Conservation (phyloP, 495 filamentous ascomycete genomes). For the Rostrohypoxylon terebratum region DNA sequence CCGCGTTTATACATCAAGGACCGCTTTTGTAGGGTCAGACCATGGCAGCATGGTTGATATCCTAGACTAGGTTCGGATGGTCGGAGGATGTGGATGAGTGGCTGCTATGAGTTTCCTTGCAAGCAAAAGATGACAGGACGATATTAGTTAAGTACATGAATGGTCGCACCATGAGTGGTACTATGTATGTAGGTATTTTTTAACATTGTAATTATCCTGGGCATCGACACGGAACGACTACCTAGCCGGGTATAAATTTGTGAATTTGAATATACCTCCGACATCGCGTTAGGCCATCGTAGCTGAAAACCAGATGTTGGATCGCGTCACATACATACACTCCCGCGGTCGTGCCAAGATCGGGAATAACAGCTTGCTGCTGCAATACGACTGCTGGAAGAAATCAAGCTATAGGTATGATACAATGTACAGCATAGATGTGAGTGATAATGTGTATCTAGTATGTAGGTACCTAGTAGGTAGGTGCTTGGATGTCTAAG, state of each 20-base stretch:
- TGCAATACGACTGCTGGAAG: not conserved
- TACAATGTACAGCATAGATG: not conserved
- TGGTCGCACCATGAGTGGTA: not conserved
- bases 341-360: conserved; percentile 4
- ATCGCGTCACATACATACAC: not conserved
- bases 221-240: not conserved
- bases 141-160: conserved; percentile 3
- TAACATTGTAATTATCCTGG: not conserved
- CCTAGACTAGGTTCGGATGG: not conserved
- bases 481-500: too few species aligned
- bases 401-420: not conserved
- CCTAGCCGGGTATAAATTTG: not conserved
- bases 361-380: not conserved
- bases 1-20: not conserved
- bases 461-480: not conserved
- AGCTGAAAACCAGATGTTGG: not conserved
- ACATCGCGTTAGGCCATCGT: not conserved
- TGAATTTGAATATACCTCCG: conserved; percentile 3
- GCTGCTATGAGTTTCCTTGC: conserved; percentile 1
- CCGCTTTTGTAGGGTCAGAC: not conserved
- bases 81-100: not conserved
- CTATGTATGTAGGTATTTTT: too few species aligned
- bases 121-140: not conserved
- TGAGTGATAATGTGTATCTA: not conserved
- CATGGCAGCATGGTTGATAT: not conserved